Base-by-base conservation (phyloP, 2,329 filamentous ascomycete species). In the Hirsutella minnesotensis region DNA sequence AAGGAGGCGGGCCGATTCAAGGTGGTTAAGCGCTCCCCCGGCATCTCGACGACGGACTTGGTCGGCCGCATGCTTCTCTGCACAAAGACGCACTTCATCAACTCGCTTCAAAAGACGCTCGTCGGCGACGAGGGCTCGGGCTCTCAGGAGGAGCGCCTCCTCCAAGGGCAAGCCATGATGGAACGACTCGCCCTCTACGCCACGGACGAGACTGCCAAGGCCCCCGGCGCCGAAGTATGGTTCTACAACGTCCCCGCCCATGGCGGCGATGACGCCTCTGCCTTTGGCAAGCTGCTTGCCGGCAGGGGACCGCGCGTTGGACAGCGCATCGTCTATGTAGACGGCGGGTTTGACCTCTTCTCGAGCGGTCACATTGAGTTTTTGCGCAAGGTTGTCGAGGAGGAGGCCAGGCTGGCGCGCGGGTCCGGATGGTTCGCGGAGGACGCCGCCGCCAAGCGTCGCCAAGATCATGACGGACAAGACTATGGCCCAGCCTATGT, bases 311-410 rank as follows among this genome's bases (percentile, higher is more conserved):
- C 85, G 0, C 76, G 73, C 54, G 79, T 79, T 0, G 90, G 85
- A 1, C 92, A 96, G 65, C 73, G 84, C 9, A 74, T 98, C 27
- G 80, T 95, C 37, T 98, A 98, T 59, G 90, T 96, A 8, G 92
- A 98, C 52, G 92, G 92, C 39, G 92, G 90, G 1, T 98, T 94
- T 61, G 92, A 98, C 58, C 73, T 98, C 19, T 98, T 98, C 65
- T 95, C 86, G 1, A 94, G 87, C 39, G 92, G 92, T 0, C 92
- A 98, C 60, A 96, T 98, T 53, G 89, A 94, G 59, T 98, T 98
- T 53, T 72, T 98, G 43, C 79, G 83, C 38, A 74, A 77, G 34
- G 90, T 98, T 3, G 72, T 82, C 9, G 67, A 81, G 49, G 69
- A 74, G 0, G 90, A 96, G 63, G 78, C 87, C 53, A 70, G 76